Base-by-base conservation (phyloP, 1,139 yeast genomes). In the Arxiozyma bovina region DNA sequence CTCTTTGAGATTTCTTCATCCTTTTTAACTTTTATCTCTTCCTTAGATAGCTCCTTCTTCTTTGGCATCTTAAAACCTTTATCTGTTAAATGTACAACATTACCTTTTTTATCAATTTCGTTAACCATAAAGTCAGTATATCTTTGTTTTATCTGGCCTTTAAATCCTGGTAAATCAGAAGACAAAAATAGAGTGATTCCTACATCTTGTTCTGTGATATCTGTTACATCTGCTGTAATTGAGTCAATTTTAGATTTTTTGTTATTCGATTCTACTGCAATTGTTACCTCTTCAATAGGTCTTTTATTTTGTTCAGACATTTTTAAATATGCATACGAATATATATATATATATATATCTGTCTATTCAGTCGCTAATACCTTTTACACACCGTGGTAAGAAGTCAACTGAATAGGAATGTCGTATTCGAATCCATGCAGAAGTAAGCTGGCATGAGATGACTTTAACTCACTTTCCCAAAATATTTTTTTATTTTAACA, bases 51-150 rank as follows among this genome's bases (percentile, higher is more conserved):
- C 60, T 80, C 85, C 59, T 74, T 77, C 62, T 77, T 81, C 57
- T 79, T 76, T 51, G 79, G 79, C 64, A 67, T 62, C 48, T 69
- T 68, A 52, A 85, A 75, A 2, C 97, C 97, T 53, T 82, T 80
- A 65, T 91, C 96, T 4, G 72, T 67, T 60, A 93, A 75, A 67
- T 85, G 93, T 17, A 91, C 79, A 2, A 90, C 96, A 2, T 79
- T 72, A 1, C 89, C 95, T 30, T 80, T 73, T 38, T 73, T 62
- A 57, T 77, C 85, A 57, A 93, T 85, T 70, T 94, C 99, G 68
- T 90, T 89, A 48, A 93, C 99, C 67, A 89, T 77, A 68, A 94
- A 94, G 69, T 93, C 99, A n/a, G 96, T 84, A 71, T 90, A 90
- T 59, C 96, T 77, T 64, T 87, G 95, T 69, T 93, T 93, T 61